Evolutionary conservation across 164 flowering plant genomes (phyloP), one percentile per base, ranked within the genome.

Genomic region (Taxillus chinensis): DNA sequence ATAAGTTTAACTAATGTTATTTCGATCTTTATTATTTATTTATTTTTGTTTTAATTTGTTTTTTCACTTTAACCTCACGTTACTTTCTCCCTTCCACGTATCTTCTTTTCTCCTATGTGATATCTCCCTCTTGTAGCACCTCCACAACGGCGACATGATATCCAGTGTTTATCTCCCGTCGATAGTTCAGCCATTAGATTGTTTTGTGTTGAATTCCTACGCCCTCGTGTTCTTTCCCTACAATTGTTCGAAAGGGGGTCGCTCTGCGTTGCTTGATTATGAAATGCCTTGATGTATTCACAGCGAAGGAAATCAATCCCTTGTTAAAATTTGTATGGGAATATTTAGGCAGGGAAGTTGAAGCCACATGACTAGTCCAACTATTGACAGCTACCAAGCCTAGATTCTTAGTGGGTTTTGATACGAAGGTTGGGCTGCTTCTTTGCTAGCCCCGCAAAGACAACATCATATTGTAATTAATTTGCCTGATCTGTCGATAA

Each of bases 231-330:
- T 55, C 67, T 52, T 8, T 78, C 80, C 49, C 64, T 88, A 42
- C 79, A 68, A 56, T 76, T 78, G 0, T 59, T 77, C 48, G 89
- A 88, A 49, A 53, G 88, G 83, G 70, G 8, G 27, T 69, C 45
- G 72, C 64, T 2, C 68, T 88, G 13, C 63, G 53, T 57, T 68
- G 75, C 48, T 66, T 85, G 68, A 68, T 88, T 43, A 15, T 59
- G 4, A 83, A 79, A 63, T 41, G 77, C 15, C 81, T 93, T 1
- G 72, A 71, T 69, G 68, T 91, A 2, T 66, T 91, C 13, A 79
- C 79, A 13, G 73, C 88, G 3, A 48, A 48, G 42, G 89, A 84
- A 70, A 57, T 85, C 55, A 83, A 63, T 43, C 42, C 70, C 2
- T 62, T 90, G 4, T 3, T 87, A n/a, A 16, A 45, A 7, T 79